Conservation (phyloP, 116 monocot species). For the Dioscorea cayenensis region DNA sequence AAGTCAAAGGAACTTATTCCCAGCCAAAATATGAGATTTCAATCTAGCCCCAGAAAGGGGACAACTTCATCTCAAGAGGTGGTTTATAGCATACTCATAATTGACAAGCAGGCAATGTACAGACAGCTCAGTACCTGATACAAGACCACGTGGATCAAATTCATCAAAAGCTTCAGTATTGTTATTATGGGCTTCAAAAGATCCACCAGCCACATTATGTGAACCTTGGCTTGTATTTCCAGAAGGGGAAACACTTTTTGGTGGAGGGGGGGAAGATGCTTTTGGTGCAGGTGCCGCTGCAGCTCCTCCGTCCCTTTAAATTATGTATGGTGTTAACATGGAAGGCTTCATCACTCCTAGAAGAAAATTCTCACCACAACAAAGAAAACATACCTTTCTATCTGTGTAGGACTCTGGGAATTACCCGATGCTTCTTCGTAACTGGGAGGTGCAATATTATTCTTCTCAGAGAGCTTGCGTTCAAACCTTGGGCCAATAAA, state of each 20-base stretch:
- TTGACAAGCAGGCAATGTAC: neutral
- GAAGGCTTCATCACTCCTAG: neutral
- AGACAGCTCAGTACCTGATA: slow-evolving; percentile 36
- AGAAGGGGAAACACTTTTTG: slow-evolving; percentile 7
- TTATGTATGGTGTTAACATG: slow-evolving; percentile 13
- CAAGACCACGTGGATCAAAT: slow-evolving; percentile 82
- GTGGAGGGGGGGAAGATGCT: slow-evolving; percentile 24
- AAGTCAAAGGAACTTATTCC: no score
- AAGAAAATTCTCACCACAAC: neutral
- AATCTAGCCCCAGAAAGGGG: neutral
- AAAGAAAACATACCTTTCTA: slow-evolving; percentile 50
- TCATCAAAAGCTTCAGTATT: slow-evolving; percentile 67
- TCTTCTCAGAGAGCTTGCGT: slow-evolving; percentile 56
- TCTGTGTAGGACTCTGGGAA: slow-evolving; percentile 18
- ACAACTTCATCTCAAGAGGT: neutral
- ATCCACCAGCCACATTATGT: slow-evolving; percentile 8
- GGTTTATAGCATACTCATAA: no score
- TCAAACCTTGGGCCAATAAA: slow-evolving; percentile 36
- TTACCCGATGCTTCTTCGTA: slow-evolving; percentile 68
- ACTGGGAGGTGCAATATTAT: slow-evolving; percentile 54
- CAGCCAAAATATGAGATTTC: neutral
- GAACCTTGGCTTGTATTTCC: slow-evolving; percentile 17
- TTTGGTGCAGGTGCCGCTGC: slow-evolving; percentile 24
- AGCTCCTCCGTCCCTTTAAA: slow-evolving; percentile 40
- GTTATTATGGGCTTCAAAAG: slow-evolving; percentile 7